A percentile compares a stretch with the other conserved stretches of the same genome.
Conservation (phyloP, 331 rosid genomes). For the Rhamnella rubrinervis region DNA sequence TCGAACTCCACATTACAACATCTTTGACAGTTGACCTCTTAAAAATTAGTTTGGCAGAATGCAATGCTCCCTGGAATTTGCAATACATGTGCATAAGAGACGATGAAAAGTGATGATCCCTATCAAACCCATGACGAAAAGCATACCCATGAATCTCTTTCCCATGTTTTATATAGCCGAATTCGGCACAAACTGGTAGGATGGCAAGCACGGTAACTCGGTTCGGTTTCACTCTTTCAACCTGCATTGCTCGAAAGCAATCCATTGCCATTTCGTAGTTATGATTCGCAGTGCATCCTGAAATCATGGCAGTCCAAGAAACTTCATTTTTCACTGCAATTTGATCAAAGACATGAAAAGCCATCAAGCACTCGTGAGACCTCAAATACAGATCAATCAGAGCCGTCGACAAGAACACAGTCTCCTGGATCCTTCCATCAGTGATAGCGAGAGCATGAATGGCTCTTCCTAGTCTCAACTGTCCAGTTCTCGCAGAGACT, state of each 20-base stretch:
- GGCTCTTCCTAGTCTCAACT: conserved; percentile 45
- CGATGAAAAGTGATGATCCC: conserved; percentile 48
- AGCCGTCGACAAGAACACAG: conserved; percentile 46
- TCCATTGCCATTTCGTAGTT: conserved; percentile 34
- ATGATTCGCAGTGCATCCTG: conserved; percentile 41
- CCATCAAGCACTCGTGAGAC: conserved; percentile 32
- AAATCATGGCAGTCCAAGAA: conserved; percentile 63
- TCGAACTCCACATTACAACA: conserved; percentile 67
- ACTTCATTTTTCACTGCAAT: conserved; percentile 51
- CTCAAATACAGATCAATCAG: conserved; percentile 57
- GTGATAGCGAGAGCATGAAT: conserved; percentile 50
- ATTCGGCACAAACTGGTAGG: conserved; percentile 55
- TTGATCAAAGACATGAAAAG: conserved; percentile 43
- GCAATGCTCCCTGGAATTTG: conserved; percentile 35
- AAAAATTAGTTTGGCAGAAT: conserved; percentile 44
- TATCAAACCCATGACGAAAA: conserved; percentile 45
- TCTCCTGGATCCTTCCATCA: conserved; percentile 41
- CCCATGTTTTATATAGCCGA: conserved; percentile 38
- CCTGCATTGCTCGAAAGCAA: conserved; percentile 52
- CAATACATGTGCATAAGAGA: conserved; percentile 59
- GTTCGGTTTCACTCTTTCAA: conserved; percentile 47
- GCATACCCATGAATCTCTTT: conserved; percentile 60
- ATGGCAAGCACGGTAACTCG: conserved; percentile 46
- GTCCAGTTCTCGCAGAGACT: conserved; percentile 33
- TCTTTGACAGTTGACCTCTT: conserved; percentile 43